Evolutionary conservation across 2,329 filamentous ascomycete genomes (phyloP), one percentile per base, ranked within the genome.

Genomic region (Exophiala xenobiotica): DNA sequence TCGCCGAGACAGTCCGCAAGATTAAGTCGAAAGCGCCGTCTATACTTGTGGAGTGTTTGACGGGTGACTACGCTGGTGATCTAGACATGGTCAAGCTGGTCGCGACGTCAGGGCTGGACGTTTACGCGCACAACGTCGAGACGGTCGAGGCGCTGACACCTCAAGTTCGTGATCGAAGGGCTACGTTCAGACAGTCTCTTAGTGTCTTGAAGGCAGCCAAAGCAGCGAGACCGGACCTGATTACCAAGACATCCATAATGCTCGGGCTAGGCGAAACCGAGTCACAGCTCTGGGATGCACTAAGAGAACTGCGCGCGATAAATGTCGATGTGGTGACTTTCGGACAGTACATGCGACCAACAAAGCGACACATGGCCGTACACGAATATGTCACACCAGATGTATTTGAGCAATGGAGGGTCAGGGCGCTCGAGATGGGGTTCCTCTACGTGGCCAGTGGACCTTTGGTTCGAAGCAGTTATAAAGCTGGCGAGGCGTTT

Each of bases 221-320:
- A 78, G 79, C 82, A 54, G 82, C 87, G 1, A 82, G 81, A 52
- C 81, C 85, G 1, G 81, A 81, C 2, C 79, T 97, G 54, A 95
- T 99, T 64, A 99, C 93, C n/a, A 99, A 99, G 79, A 97, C 93
- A 1, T 96, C 90, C 62, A 83, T 99, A 58, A 99, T 99, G 93
- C 79, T 99, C 19, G 93, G 93, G 3, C 74, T 99, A 4, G 93
- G 93, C 9, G 93, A 99, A 78, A 90, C 85, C 20, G 91, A 97
- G 64, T 81, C 87, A 14, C 87, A 97, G 72, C 70, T 99, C 1
- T 86, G 83, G 80, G 82, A 88, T 57, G 83, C 92, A 0, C 72
- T 97, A 53, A 81, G 77, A 68, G 88, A 95, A 68, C 79, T 99
- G 9, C 82, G 93, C 51, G 85, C 85, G 59, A 80, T 83, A 51